A percentile compares a stretch with the other conserved stretches of the same genome.
phyloP scores from a whole-genome alignment of 2,329 filamentous ascomycete species.

The Hirsutella thompsonii region DNA sequence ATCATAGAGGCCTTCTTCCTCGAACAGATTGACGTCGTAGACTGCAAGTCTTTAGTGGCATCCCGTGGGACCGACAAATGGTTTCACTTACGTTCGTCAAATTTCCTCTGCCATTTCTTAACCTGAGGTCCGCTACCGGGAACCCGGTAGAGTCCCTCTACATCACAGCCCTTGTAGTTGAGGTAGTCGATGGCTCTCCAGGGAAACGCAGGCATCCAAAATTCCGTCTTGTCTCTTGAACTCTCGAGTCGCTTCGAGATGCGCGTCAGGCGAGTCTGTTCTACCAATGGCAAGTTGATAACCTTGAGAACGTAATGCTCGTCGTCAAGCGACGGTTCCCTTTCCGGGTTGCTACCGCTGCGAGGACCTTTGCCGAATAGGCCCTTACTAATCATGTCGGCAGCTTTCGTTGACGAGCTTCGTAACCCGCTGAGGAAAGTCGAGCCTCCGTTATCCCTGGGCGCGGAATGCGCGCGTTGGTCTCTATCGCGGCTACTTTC shows the following conservation, averaged over 20 bases:
- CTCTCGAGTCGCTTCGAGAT: slow-evolving; percentile 83
- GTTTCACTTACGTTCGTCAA: slow-evolving; percentile 59
- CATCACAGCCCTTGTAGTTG: slow-evolving; percentile 87
- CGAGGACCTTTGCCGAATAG: slow-evolving; percentile 68
- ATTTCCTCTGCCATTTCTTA: slow-evolving; percentile 84
- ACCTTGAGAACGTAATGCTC: slow-evolving; percentile 77
- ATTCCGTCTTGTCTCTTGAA: slow-evolving; percentile 90
- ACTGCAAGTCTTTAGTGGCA: slow-evolving; percentile 34
- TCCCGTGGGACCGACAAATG: background rate
- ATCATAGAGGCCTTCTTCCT: slow-evolving; percentile 78
- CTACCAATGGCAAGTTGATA: slow-evolving; percentile 73
- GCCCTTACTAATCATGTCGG: slow-evolving; percentile 70
- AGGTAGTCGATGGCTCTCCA: slow-evolving; percentile 95
- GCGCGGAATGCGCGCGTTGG: slow-evolving; percentile 36
- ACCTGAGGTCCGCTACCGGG: slow-evolving; percentile 84
- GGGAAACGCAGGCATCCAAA: slow-evolving; percentile 95
- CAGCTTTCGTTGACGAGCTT: slow-evolving; percentile 59
- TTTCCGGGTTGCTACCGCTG: slow-evolving; percentile 58
- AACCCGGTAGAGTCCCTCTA: slow-evolving; percentile 85
- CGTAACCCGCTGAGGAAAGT: slow-evolving; percentile 63
- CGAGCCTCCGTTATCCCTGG: slow-evolving; percentile 48
- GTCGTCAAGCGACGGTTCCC: slow-evolving; percentile 54
- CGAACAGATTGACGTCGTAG: slow-evolving; percentile 79
- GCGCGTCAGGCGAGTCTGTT: slow-evolving; percentile 80
- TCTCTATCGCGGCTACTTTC: slow-evolving; percentile 34